A percentile compares a stretch with the other conserved stretches of the same genome.
phyloP scores from a whole-genome alignment of 768 basidiomycete species.

The Rhizopogon rudus region DNA sequence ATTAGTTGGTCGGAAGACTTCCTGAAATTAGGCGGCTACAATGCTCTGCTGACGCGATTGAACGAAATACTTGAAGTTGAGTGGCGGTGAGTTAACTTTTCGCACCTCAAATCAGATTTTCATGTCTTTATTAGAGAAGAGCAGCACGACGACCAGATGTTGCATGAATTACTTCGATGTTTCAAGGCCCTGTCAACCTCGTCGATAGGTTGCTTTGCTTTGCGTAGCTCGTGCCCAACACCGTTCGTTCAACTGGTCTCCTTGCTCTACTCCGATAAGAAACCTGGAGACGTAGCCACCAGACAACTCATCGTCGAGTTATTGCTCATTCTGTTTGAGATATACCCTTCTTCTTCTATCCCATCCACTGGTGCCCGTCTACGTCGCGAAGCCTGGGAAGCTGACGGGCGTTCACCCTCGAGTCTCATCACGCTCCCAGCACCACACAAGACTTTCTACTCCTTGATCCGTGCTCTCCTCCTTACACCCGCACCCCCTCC shows the following conservation, averaged over 20 bases:
- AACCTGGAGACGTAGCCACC: constrained; percentile 89
- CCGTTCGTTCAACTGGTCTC: constrained; percentile 83
- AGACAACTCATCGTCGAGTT: constrained; percentile 90
- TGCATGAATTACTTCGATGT: constrained; percentile 89
- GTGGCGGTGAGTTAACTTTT: constrained; percentile 73
- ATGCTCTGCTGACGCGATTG: constrained; percentile 73
- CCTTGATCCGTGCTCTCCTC: constrained; percentile 70
- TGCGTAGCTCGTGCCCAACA: constrained; percentile 83
- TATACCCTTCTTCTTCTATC: constrained; percentile 73
- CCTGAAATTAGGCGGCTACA: constrained; percentile 78
- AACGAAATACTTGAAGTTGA: constrained; percentile 93
- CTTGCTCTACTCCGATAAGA: constrained; percentile 94
- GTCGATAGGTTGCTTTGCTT: constrained; percentile 81
- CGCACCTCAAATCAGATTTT: constrained; percentile 1
- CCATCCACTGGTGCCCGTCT: constrained; percentile 42
- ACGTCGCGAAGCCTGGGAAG: constrained; percentile 55
- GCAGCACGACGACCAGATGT: constrained; percentile 93
- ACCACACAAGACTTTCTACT: constrained; percentile 70
- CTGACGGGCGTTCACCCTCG: constrained; percentile 35
- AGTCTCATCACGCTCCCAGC: constrained; percentile 62
- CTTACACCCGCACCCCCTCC: constrained; percentile 67
- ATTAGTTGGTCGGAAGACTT: constrained; percentile 89
- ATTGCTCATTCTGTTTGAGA: constrained; percentile 79
- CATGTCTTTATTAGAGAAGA: constrained; percentile 66
- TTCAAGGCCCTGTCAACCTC: constrained; percentile 93